Evolutionary conservation across 768 basidiomycete genomes (phyloP).

Genomic region (Hypholoma sublateritium): DNA sequence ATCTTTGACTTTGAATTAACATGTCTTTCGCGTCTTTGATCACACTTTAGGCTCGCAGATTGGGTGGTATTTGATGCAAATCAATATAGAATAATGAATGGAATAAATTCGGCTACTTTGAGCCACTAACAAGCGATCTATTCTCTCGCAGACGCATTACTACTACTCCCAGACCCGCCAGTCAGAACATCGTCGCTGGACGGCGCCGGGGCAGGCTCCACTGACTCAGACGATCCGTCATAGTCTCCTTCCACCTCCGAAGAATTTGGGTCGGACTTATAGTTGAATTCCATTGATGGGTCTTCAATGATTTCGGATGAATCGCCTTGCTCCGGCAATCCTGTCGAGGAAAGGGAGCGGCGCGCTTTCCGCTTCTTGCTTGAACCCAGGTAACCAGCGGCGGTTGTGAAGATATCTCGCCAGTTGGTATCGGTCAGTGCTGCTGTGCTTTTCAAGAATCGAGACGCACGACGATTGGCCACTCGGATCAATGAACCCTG

Average conservation of each 20-base stretch:
- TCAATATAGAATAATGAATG: not conserved
- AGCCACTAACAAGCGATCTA: too few species aligned
- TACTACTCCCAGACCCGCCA: too few species aligned
- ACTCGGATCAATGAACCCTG: not conserved
- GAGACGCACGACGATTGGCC: not conserved
- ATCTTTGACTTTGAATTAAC: not conserved
- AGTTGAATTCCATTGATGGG: not conserved
- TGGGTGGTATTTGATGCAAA: not conserved
- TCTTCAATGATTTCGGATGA: not conserved
- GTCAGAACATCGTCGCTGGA: too few species aligned
- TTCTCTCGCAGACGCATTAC: too few species aligned
- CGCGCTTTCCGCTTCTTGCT: not conserved
- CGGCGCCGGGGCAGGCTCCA: too few species aligned
- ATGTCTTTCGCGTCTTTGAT: not conserved
- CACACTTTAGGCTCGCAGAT: not conserved
- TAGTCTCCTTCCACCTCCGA: not conserved
- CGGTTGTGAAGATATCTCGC: slow-evolving; percentile 1
- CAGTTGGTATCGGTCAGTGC: not conserved
- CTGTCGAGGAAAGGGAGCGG: not conserved
- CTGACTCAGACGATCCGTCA: not conserved
- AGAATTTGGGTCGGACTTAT: not conserved
- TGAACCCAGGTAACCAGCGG: not conserved
- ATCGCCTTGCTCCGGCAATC: not conserved
- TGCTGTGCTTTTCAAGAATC: not conserved
- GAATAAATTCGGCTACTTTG: too few species aligned